Evolutionary conservation across 2,329 filamentous ascomycete genomes (phyloP).

Genomic region (Fusarium subglutinans): DNA sequence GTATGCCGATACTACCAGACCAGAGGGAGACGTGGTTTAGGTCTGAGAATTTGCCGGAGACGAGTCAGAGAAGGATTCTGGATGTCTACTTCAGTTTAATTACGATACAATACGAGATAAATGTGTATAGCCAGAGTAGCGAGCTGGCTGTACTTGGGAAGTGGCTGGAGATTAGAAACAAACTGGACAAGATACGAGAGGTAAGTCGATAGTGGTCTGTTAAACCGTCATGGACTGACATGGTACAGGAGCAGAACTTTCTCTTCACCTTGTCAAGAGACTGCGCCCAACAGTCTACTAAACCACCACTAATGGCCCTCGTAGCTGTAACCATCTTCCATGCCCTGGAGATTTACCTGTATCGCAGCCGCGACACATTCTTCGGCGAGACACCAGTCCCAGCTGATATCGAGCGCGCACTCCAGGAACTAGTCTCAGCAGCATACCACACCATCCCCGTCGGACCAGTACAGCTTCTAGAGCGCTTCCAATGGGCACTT

Average conservation of each 20-base stretch:
- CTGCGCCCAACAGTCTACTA: background rate
- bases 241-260: background rate
- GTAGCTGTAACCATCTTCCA: background rate
- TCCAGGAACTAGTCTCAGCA: background rate
- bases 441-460: slow-evolving; percentile 4
- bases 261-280: background rate
- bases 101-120: slow-evolving; percentile 6
- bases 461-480: slow-evolving; percentile 1
- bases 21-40: background rate
- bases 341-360: background rate
- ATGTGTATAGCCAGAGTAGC: background rate
- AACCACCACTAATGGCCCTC: background rate
- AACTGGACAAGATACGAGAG: background rate
- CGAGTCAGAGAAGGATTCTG: background rate
- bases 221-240: rapidly evolving
- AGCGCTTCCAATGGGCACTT: slow-evolving; percentile 12
- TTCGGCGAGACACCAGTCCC: background rate
- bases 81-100: slow-evolving; percentile 6
- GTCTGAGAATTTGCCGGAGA: background rate
- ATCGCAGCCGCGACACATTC: background rate
- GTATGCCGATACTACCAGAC: background rate
- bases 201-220: rapidly evolving
- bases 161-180: background rate
- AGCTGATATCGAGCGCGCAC: background rate
- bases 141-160: background rate